Percentiles rank a stretch among this genome's conserved stretches.
Evolutionary conservation across 345 rosid genomes (phyloP).

Genomic region (Lepidium sativum): DNA sequence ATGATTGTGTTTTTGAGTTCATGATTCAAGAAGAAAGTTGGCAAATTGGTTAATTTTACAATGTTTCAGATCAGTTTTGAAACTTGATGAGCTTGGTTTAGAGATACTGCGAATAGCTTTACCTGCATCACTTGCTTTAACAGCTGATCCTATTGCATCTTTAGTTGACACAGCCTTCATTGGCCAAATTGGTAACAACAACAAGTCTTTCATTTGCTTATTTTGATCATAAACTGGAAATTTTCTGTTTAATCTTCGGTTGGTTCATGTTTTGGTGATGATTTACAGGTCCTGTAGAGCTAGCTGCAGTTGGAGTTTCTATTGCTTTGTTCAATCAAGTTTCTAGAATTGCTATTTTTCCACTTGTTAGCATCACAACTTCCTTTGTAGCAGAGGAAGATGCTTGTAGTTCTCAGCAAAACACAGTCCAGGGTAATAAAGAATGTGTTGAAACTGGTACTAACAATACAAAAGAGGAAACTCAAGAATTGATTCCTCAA

Average conservation of each 20-base stretch:
- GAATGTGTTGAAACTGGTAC: slow-evolving; percentile 39
- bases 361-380: slow-evolving; percentile 89
- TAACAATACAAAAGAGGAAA: slow-evolving; percentile 29
- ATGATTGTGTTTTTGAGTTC: background rate
- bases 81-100: slow-evolving; percentile 65
- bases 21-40: background rate
- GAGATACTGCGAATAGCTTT: slow-evolving; percentile 76
- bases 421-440: slow-evolving; percentile 10
- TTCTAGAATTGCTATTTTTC: slow-evolving; percentile 88
- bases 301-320: slow-evolving; percentile 94
- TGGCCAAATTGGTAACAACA: slow-evolving; percentile 96
- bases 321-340: slow-evolving; percentile 93
- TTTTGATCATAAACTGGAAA: background rate
- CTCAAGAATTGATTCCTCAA: slow-evolving; percentile 44
- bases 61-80: slow-evolving; percentile 41
- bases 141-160: slow-evolving; percentile 93
- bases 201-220: background rate
- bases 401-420: slow-evolving; percentile 26
- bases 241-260: background rate
- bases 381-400: slow-evolving; percentile 99
- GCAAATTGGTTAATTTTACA: background rate
- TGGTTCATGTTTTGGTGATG: background rate
- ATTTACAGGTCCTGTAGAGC: slow-evolving; percentile 70
- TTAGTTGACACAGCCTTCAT: slow-evolving; percentile 90
- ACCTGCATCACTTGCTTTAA: slow-evolving; percentile 87